Conservation (phyloP, 2,329 filamentous ascomycete genomes). For the Penicillium occitanis region DNA sequence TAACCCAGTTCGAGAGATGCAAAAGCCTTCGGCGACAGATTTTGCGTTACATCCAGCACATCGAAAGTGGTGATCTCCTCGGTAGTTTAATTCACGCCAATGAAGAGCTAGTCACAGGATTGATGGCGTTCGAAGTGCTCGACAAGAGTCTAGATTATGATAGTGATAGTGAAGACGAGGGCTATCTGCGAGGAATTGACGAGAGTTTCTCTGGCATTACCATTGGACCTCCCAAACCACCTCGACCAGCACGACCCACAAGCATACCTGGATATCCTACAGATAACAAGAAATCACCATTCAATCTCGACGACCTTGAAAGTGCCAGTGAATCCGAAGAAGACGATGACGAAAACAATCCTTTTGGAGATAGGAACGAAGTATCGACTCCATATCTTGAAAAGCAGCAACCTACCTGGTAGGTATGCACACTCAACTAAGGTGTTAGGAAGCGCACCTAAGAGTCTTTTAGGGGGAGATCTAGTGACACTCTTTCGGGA, state of each 20-base stretch:
- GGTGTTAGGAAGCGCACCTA: not conserved
- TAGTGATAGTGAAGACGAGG: conserved; percentile 64
- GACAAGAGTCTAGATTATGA: conserved; percentile 65
- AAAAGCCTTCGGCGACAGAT: conserved; percentile 82
- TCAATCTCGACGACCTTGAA: conserved; percentile 55
- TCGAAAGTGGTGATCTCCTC: conserved; percentile 88
- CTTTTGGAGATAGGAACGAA: conserved; percentile 81
- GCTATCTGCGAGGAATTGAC: conserved; percentile 31
- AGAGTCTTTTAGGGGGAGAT: conserved; percentile 16
- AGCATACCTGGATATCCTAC: conserved; percentile 46
- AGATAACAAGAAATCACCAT: conserved; percentile 29
- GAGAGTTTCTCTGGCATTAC: conserved; percentile 37
- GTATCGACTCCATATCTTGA: conserved; percentile 37
- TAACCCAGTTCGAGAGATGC: conserved; percentile 78
- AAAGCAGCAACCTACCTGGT: conserved; percentile 37
- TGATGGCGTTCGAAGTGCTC: conserved; percentile 93
- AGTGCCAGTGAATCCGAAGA: conserved; percentile 43
- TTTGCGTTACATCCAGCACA: conserved; percentile 85
- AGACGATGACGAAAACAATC: conserved; percentile 79
- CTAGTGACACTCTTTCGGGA: not conserved
- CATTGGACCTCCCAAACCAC: conserved; percentile 39
- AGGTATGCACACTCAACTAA: conserved; percentile 22
- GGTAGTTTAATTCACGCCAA: conserved; percentile 90
- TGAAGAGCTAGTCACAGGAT: conserved; percentile 86
- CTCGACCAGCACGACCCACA: conserved; percentile 59